These are phyloP conservation scores for Puccinia novopanici DNA, from an alignment of 1,284 basidiomycete species.

Conservation along the genomic window DNA sequence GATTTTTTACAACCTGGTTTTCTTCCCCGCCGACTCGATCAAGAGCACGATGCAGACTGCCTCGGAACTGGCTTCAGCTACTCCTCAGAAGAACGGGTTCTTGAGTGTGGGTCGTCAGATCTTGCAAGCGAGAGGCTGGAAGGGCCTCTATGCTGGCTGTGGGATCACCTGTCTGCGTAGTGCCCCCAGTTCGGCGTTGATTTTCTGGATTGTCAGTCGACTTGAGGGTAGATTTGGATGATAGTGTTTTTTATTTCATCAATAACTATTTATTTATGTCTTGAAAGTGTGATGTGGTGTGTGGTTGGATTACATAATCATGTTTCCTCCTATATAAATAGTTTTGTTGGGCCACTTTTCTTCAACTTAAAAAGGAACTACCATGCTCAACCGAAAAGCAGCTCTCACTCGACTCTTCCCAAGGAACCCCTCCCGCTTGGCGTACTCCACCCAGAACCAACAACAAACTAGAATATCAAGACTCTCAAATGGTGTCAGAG, in stretches of 20 bases:
- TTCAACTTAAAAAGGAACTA: too few species aligned
- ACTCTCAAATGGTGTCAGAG: conserved; percentile 31
- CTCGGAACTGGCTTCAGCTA: conserved; percentile 67
- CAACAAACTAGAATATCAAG: conserved; percentile 29
- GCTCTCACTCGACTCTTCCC: too few species aligned
- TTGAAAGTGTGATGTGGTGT: not conserved
- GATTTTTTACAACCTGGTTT: conserved; percentile 74
- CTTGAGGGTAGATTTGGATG: conserved; percentile 56
- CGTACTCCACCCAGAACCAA: not conserved
- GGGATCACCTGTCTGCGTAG: conserved; percentile 85
- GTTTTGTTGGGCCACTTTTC: too few species aligned
- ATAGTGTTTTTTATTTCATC: not conserved
- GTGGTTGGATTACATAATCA: not conserved
- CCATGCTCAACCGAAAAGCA: too few species aligned
- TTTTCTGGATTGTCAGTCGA: conserved; percentile 73
- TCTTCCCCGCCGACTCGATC: conserved; percentile 91
- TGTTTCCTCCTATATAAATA: too few species aligned
- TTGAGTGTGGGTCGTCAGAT: conserved; percentile 72
- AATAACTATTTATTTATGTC: too few species aligned
- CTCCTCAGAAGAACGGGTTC: conserved; percentile 65
- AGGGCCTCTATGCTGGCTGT: conserved; percentile 87
- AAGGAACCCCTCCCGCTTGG: not conserved
- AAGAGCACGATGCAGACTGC: conserved; percentile 95
- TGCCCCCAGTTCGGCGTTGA: conserved; percentile 84
- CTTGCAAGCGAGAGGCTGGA: conserved; percentile 74